phyloP scores from a whole-genome alignment of 139 green algal genomes.

The Pedinophyceae sp. region DNA sequence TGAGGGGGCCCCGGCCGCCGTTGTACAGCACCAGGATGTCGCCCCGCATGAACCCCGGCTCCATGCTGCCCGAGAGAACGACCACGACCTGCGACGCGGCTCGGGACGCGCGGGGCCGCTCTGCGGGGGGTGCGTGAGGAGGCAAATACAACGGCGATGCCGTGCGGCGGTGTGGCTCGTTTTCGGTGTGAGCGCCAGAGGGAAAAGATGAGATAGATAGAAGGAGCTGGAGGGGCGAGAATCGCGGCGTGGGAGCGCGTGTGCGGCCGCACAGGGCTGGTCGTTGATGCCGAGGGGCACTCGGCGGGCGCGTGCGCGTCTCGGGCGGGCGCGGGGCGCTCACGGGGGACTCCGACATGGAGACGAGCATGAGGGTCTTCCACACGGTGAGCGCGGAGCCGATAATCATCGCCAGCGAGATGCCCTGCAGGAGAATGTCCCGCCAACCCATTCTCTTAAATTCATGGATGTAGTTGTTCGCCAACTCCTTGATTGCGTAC shows the following conservation, averaged over 20 bases:
- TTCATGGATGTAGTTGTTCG: too few relatives aligned
- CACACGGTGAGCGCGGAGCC: conserved; percentile 94
- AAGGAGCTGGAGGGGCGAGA: too few relatives aligned
- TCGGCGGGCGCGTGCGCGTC: not conserved
- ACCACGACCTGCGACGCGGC: conserved; percentile 74
- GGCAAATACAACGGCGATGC: too few relatives aligned
- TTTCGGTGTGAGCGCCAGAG: not conserved
- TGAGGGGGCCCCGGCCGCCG: conserved; percentile 45
- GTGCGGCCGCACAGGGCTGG: too few relatives aligned
- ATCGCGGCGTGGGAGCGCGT: too few relatives aligned
- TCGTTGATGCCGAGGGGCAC: too few relatives aligned
- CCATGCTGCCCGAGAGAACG: conserved; percentile 94
- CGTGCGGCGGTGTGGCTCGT: not conserved
- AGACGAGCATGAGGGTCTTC: conserved; percentile 88
- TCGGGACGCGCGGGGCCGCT: not conserved
- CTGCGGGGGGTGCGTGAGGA: too few relatives aligned
- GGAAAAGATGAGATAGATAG: not conserved
- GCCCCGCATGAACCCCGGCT: conserved; percentile 85
- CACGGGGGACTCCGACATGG: conserved; percentile 83
- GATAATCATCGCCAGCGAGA: too few relatives aligned
- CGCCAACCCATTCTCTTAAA: too few relatives aligned
- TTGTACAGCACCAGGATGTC: conserved; percentile 93
- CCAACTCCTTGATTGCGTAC: too few relatives aligned
- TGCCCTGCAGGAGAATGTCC: too few relatives aligned
- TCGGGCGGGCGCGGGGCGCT: not conserved